Evolutionary conservation across 73 alveolate species (phyloP).

Genomic region (Tetrahymena borealis): DNA sequence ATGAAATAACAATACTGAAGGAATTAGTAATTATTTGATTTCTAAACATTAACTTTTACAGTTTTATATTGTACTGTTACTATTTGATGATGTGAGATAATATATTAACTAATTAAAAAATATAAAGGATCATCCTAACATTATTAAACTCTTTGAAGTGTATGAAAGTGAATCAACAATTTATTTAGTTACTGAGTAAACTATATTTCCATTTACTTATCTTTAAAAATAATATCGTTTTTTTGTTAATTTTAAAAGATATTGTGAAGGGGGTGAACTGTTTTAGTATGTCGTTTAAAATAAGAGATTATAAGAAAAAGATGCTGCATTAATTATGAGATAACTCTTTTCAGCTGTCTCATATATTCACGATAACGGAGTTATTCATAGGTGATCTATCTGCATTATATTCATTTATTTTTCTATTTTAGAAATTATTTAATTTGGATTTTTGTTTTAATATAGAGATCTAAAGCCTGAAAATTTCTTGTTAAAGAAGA

Average conservation of each 20-base stretch:
- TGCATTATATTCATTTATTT: too few species aligned
- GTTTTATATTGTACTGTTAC: neutral
- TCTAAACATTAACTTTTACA: neutral
- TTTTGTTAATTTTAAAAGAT: neutral
- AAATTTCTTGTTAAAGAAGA: slow-evolving; percentile 66
- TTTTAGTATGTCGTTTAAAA: slow-evolving; percentile 54
- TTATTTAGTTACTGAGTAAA: slow-evolving; percentile 45
- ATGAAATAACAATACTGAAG: slow-evolving; percentile 59
- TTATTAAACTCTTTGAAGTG: slow-evolving; percentile 36
- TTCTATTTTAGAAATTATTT: neutral
- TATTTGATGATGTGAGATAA: neutral
- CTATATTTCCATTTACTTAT: neutral
- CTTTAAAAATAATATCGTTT: neutral
- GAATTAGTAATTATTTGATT: slow-evolving; percentile 37
- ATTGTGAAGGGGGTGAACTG: slow-evolving; percentile 79
- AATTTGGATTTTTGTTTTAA: neutral
- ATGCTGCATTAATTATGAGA: slow-evolving; percentile 71
- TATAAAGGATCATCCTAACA: slow-evolving; percentile 49
- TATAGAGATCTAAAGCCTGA: slow-evolving; percentile 84
- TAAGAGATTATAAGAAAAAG: slow-evolving; percentile 61
- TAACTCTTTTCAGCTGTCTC: slow-evolving; percentile 71
- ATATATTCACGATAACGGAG: slow-evolving; percentile 78
- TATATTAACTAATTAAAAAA: slow-evolving; percentile 2
- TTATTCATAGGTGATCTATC: slow-evolving; percentile 66
- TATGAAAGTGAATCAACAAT: slow-evolving; percentile 31